A percentile compares a stretch with the other conserved stretches of the same genome.
Evolutionary conservation across 805 yeast species (phyloP).

Genomic region (Starmerella stigmatis): DNA sequence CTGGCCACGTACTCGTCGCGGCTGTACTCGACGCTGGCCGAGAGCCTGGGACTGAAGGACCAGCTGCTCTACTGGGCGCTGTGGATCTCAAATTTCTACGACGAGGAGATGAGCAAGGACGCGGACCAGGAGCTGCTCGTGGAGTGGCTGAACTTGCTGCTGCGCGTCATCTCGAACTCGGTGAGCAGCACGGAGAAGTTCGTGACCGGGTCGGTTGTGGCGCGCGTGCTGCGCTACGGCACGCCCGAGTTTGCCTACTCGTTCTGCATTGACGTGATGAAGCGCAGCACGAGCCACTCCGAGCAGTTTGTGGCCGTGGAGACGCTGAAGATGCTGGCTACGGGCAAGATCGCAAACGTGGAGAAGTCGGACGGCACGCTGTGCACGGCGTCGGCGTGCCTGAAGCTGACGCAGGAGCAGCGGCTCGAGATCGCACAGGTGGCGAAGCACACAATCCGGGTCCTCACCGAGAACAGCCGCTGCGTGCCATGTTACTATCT

Average conservation of each 20-base stretch:
- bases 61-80: constrained; percentile 31
- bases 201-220: constrained; percentile 49
- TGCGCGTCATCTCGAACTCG: constrained; percentile 30
- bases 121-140: constrained; percentile 31
- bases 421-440: constrained; percentile 16
- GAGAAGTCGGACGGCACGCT: constrained; percentile 1
- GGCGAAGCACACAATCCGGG: constrained; percentile 14
- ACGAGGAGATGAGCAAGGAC: constrained; percentile 23
- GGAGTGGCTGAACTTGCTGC: constrained; percentile 36
- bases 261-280: constrained; percentile 54
- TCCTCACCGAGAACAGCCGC: constrained; percentile 6
- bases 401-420: constrained; percentile 10
- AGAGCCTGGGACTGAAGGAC: constrained; percentile 29
- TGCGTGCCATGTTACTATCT: constrained; percentile 18
- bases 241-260: constrained; percentile 48
- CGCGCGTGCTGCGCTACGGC: constrained; percentile 49
- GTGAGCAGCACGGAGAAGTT: constrained; percentile 25
- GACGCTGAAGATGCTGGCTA: constrained; percentile 52
- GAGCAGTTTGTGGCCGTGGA: constrained; percentile 50
- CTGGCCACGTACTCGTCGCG: not conserved
- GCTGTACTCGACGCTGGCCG: not conserved
- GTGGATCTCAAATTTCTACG: constrained; percentile 25
- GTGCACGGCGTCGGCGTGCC: constrained; percentile 7
- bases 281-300: constrained; percentile 46
- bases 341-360: constrained; percentile 19